These are phyloP conservation scores for Botrytis porri DNA, from an alignment of 2,329 filamentous ascomycete species.

Conservation along the genomic window DNA sequence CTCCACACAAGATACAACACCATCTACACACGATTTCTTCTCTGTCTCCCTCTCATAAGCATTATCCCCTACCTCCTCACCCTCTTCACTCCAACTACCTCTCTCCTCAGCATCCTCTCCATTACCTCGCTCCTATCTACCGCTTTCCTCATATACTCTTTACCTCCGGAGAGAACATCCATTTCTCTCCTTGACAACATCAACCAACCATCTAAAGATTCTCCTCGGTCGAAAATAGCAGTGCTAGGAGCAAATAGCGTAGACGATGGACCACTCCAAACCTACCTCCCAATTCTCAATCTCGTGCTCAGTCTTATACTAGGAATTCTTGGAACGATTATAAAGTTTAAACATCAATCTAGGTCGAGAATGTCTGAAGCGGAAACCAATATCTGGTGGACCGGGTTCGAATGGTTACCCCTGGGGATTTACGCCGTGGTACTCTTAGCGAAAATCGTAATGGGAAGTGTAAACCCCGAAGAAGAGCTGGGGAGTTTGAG, in stretches of 20 bases:
- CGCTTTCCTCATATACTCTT: constrained; percentile 56
- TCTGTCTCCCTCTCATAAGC: constrained; percentile 57
- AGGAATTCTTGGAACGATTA: constrained; percentile 42
- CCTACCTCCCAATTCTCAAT: constrained; percentile 60
- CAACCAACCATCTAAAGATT: not conserved
- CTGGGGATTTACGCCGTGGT: constrained; percentile 58
- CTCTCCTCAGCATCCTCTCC: constrained; percentile 49
- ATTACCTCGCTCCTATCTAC: constrained; percentile 63
- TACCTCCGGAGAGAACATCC: constrained; percentile 56
- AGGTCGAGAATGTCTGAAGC: constrained; percentile 25
- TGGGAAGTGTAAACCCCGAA: constrained; percentile 65
- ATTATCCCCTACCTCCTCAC: constrained; percentile 53
- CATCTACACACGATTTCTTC: constrained; percentile 56
- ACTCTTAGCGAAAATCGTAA: constrained; percentile 60
- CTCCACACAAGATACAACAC: constrained; percentile 58
- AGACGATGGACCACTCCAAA: constrained; percentile 49
- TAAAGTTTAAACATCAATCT: constrained; percentile 2
- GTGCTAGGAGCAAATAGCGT: not conserved
- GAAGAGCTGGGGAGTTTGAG: constrained; percentile 58
- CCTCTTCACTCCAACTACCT: constrained; percentile 42
- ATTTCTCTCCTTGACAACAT: constrained; percentile 47
- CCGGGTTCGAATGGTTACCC: constrained; percentile 51
- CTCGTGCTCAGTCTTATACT: constrained; percentile 53
- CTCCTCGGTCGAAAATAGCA: not conserved
- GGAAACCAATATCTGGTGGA: constrained; percentile 34